phyloP scores from a whole-genome alignment of 441 rosid species.

The Syzygium malaccense region DNA sequence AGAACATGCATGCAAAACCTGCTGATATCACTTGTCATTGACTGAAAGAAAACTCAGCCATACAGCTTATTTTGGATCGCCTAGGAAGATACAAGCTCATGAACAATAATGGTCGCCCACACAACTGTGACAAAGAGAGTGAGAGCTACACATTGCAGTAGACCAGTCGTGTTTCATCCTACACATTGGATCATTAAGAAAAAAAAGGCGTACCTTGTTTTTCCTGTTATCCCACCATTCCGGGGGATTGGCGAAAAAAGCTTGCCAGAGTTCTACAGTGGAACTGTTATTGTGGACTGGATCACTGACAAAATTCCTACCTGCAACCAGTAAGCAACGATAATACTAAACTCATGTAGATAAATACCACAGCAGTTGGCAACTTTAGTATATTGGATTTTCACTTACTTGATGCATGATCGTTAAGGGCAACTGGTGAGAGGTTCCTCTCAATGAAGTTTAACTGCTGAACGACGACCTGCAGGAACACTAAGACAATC shows the following conservation, averaged over 20 bases:
- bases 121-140: neutral
- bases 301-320: slow-evolving; percentile 20
- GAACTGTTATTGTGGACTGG: slow-evolving; percentile 17
- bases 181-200: neutral
- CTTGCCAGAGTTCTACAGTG: slow-evolving; percentile 52
- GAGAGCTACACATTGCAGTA: neutral
- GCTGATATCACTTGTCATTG: neutral
- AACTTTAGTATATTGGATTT: neutral
- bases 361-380: neutral
- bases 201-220: slow-evolving; percentile 39
- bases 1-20: neutral
- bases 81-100: neutral
- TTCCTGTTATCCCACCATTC: slow-evolving; percentile 77
- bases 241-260: slow-evolving; percentile 49
- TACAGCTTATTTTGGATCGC: neutral
- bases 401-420: slow-evolving; percentile 28
- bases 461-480: slow-evolving; percentile 56
- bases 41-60: neutral
- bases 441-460: slow-evolving; percentile 44
- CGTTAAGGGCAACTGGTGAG: slow-evolving; percentile 13
- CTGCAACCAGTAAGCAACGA: slow-evolving; percentile 13
- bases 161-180: neutral
- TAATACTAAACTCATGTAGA: neutral
- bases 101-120: neutral
- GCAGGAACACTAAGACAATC: slow-evolving; percentile 1